Base-by-base conservation (phyloP, 495 filamentous ascomycete species). In the Hypoxylon cercidicola region DNA sequence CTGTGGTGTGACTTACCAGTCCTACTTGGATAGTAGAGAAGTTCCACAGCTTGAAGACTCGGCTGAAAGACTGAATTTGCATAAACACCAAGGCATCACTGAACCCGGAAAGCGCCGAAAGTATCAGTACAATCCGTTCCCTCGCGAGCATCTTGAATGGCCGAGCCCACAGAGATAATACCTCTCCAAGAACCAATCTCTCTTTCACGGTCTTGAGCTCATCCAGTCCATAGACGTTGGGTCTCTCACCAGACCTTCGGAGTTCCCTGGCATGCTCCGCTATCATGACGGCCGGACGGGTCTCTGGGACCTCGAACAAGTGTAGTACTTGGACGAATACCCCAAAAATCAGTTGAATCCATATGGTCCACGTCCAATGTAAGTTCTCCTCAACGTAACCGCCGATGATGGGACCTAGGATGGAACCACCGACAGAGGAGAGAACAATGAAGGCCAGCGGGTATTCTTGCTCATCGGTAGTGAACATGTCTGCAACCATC, bases 401-500 rank as follows among this genome's bases (percentile, higher is more conserved):
- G 57, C 87, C 87, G 6, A 87, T 76, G 18, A 89, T 80, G 10
- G 86, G 85, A 0, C 87, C 87, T 7, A 89, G 69, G 19, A 87
- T 81, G 0, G 84, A 87, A 5, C 87, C 87, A 49, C 82, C 85
- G 4, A 89, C 86, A 6, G 87, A 88, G 30, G 71, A 74, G 55
- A 89, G 84, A 43, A 89, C 87, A 51, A 74, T 74, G 58, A 80
- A 94, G 1, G 90, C 89, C 3, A 92, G 86, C 2, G 88, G 89
- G 56, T 85, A 82, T 62, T 89, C 86, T 66, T 93, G 90, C 13
- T 85, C 78, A 57, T 90, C 84, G 0, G 88, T 57, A 43, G 88
- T 85, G 77, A 85, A 93, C 83, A 93, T 85, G 66, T 94, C 90
- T 4, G 90, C 90, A 30, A 92, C 88, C 86, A 93, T 90, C 19